These are phyloP conservation scores for Gastrolobium villosum DNA, from an alignment of 306 rosid genomes.

Conservation along the genomic window DNA sequence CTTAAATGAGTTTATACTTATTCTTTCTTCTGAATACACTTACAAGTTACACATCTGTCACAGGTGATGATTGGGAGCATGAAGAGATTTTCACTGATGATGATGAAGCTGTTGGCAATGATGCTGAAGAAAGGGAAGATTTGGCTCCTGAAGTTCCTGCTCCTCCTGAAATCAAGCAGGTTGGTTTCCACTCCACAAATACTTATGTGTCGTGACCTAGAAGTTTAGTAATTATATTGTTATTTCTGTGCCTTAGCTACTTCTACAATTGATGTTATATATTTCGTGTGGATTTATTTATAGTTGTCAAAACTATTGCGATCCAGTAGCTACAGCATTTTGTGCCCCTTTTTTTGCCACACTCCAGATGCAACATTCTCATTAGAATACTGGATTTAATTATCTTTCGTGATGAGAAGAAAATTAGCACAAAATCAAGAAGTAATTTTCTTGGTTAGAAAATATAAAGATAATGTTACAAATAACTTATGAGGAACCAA, in stretches of 20 bases:
- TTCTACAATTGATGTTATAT: slow-evolving; percentile 1
- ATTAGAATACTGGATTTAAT: not conserved
- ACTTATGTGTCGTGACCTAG: slow-evolving; percentile 24
- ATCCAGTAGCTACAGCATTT: not conserved
- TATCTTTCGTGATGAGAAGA: slow-evolving; percentile 2
- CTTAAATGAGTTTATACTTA: slow-evolving; percentile 21
- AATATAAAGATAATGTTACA: not conserved
- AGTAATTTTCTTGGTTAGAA: not conserved
- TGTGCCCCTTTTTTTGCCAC: not conserved
- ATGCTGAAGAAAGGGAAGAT: slow-evolving; percentile 96
- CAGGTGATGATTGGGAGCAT: slow-evolving; percentile 99
- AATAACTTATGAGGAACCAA: too few relatives aligned
- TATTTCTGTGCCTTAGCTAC: slow-evolving; percentile 21
- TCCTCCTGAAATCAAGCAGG: slow-evolving; percentile 99
- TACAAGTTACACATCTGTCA: slow-evolving; percentile 30
- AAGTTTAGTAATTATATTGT: slow-evolving; percentile 16
- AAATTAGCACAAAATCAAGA: not conserved
- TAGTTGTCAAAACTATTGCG: slow-evolving; percentile 4
- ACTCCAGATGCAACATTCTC: not conserved
- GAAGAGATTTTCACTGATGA: slow-evolving; percentile 98
- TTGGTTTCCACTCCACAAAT: slow-evolving; percentile 44
- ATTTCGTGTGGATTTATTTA: slow-evolving; percentile 4
- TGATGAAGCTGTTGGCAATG: slow-evolving; percentile 94
- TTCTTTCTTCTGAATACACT: not conserved
- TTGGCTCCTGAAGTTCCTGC: slow-evolving; percentile 97